Base-by-base conservation (phyloP, 305 asterid genomes). In the Fraxinus dipetala region DNA sequence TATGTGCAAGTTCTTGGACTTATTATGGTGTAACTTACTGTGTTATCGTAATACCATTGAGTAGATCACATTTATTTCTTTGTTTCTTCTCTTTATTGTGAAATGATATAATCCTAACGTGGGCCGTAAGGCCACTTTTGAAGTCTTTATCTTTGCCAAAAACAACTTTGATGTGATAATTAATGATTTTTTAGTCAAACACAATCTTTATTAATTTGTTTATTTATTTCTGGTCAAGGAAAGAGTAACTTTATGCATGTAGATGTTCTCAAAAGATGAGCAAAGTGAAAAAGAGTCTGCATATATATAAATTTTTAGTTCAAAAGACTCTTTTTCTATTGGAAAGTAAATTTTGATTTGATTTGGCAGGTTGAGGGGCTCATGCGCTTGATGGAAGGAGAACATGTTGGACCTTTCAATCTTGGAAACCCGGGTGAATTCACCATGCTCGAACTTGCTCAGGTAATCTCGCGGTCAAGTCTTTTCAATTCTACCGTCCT, bases 361-460 rank as follows among this genome's bases (percentile, higher is more conserved):
- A 34, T 9, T 72, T 65, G 6, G 35, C 79, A 95, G 99, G 99
- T 95, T 79, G 99, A 95, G 82, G 99, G 99, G 31, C 88, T 95
- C 7, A 94, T 95, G 89, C 91, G 97, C 18, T 87, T 95, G 93
- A 95, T 95, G 99, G 99, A 95, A 89, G 98, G 99, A 80, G 99
- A 95, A 85, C 98, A 95, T 40, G 97, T 95, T 16, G 99, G 99
- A 10, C 99, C 99, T 59, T 95, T 95, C 92, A 95, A 95, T 84
- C 95, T 95, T 36, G 99, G 99, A 4, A 95, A 95, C 87, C 99
- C 99, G 0, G 99, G 98, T 28, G 98, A 95, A 91, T 95, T 95
- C 75, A 95, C 99, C 76, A 95, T 95, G 99, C 97, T 95, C 20
- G 98, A 95, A 84, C 98, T 95, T 83, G 99, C 99, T 83, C 85